These are phyloP conservation scores for Mycena floridula DNA, from an alignment of 768 basidiomycete species.

Conservation along the genomic window DNA sequence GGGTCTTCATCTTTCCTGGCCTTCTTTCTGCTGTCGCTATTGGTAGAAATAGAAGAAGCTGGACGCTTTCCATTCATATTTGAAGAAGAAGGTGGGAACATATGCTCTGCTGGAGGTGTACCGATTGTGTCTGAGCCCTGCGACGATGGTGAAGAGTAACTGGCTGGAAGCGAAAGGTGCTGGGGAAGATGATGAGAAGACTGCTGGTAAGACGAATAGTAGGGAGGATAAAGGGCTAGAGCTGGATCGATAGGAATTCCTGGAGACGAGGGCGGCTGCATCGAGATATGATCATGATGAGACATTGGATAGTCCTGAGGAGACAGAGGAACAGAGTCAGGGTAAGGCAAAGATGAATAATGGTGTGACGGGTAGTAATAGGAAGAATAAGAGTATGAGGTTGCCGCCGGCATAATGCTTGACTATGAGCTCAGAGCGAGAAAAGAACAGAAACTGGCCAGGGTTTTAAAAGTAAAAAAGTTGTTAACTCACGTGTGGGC, in stretches of 20 bases:
- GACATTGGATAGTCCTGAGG: conserved; percentile 37
- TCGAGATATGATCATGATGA: conserved; percentile 38
- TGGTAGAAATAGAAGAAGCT: conserved; percentile 39
- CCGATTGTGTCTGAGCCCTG: conserved; percentile 74
- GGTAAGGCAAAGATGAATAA: conserved; percentile 21
- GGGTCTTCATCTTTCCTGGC: conserved; percentile 56
- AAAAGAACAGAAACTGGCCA: conserved; percentile 6
- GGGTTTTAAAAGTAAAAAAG: conserved; percentile 1
- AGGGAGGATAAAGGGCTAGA: conserved; percentile 58
- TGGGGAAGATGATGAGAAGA: conserved; percentile 43
- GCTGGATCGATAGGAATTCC: conserved; percentile 67
- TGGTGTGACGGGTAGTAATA: conserved; percentile 20
- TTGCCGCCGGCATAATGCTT: conserved; percentile 22
- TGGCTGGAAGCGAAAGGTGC: conserved; percentile 50
- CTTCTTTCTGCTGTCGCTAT: conserved; percentile 49
- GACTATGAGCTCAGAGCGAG: neutral
- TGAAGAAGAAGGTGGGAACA: conserved; percentile 42
- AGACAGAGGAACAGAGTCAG: conserved; percentile 26
- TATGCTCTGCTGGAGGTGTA: conserved; percentile 63
- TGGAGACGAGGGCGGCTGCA: conserved; percentile 53
- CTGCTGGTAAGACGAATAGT: conserved; percentile 54
- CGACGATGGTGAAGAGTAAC: conserved; percentile 73
- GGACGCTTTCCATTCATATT: conserved; percentile 65
- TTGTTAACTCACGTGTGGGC: conserved; percentile 4
- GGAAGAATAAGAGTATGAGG: conserved; percentile 27